Base-by-base conservation (phyloP, 352 stramenopile species). In the Globisporangium solare region DNA sequence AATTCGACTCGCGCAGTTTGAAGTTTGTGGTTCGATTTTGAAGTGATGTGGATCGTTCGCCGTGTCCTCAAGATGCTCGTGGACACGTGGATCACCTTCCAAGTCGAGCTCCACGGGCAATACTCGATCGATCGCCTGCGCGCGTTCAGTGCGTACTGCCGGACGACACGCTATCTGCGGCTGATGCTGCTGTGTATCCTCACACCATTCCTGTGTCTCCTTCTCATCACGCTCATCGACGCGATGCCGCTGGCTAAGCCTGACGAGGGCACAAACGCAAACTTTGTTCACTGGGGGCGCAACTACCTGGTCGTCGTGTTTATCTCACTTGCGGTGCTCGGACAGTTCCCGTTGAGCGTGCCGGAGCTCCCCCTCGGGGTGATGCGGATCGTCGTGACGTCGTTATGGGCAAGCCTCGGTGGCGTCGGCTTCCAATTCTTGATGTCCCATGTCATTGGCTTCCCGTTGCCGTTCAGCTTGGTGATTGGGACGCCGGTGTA, bases 91-190 rank as follows among this genome's bases (percentile, higher is more conserved):
- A 21, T 51, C 13, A 31, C 47, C 2, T 47, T 62, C 2, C 66
- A 78, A 24, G 66, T 74, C 3, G 72, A 81, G 51, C 53, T 74
- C 7, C 60, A 76, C 7, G 72, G 69, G 8, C 60, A 76, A 14
- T 81, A 71, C 61, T 77, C 69, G 3, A 3, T 64, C 21, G 47
- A 69, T 49, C 61, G 67, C 32, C 54, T 73, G 49, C 6, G 6
- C 14, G 17, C 48, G 1, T 32, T 71, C 31, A 40, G 54, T 0
- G 15, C 22, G 6, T 76, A 70, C 57, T 21, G 43, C 31, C 17
- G 22, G 1, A 15, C 22, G 1, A 54, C 59, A 2, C 51, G 41
- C 13, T 3, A 17, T 3, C 1, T 6, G 11, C 60, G 60, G 0
- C 31, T 65, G 13, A 15, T 61, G 12, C 56, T 4, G 21, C 75